Base-by-base conservation (phyloP, 352 stramenopile species). In the Globisporangium heterothallicum region DNA sequence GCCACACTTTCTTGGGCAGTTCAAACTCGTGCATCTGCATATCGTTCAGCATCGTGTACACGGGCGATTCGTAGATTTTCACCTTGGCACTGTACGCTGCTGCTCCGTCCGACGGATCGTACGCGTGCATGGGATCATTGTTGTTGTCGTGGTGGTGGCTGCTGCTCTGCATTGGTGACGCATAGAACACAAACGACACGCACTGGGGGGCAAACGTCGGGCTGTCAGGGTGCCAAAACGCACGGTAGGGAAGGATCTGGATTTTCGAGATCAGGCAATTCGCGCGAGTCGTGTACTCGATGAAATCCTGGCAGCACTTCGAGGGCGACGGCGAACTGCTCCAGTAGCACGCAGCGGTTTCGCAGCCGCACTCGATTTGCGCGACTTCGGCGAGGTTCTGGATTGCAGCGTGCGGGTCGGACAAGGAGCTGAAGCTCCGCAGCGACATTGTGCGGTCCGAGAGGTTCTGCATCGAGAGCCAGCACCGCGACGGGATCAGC, bases 221-320 rank as follows among this genome's bases (percentile, higher is more conserved):
- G 16, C 67, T 86, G 25, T 74, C 65, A 2, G 82, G 78, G 35
- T 89, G 81, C 79, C 77, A 89, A 41, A 87, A 90, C 12, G 83
- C 79, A 25, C 77, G 67, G 60, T 92, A 92, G 4, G 82, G 79
- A 30, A 88, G 50, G n/a, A 90, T 26, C 32, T 86, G 63, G 16
- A 90, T 53, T 4, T 45, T 60, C 16, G 61, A 53, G 3, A 92
- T 57, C 40, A 92, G 25, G 36, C 63, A 76, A 36, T 66, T 57
- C 10, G 66, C 46, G 25, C 60, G 49, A 53, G 86, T 53, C 9
- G 43, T 62, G 59, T 90, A 89, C 59, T 87, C 74, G 49, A 92
- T 80, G 50, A 73, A 79, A 52, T 92, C 81, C 5, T 49, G 56
- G 13, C 70, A 27, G n/a, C 32, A 21, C 29, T 61, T 46, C 9